Base-by-base conservation (phyloP, 176 grass and related monocot species). In the Dendrocalamus sinicus region DNA sequence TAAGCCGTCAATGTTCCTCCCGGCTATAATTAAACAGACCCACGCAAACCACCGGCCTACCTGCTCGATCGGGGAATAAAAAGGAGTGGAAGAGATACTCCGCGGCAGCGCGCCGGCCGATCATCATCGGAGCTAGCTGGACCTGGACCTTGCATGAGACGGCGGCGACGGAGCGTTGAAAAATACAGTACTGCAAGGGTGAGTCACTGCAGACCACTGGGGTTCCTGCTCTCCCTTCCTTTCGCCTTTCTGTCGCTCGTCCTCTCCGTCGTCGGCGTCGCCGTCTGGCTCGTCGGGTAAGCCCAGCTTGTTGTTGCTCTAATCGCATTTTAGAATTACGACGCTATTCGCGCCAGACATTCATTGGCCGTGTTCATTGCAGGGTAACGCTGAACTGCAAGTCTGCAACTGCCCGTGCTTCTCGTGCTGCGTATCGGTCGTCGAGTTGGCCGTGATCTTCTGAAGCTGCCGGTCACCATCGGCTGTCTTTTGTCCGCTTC, bases 371-470 rank as follows among this genome's bases (percentile, higher is more conserved):
- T 54, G 13, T 58, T 54, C 7, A 22, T 66, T 69, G 76, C 85
- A 92, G 90, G 84, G 44, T 52, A 52, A 73, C 88, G 71, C 37
- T 95, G 50, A 81, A 46, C n/a, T n/a, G n/a, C n/a, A n/a, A n/a
- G n/a, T n/a, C 52, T 89, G 86, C 77, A 23, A 92, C 46, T 94
- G 92, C 78, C 93, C 90, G 20, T 92, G 93, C 66, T 86, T 91
- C 61, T 80, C 77, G 67, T 92, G 85, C 82, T 92, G 87, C 59
- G 81, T 73, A 12, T 12, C 64, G 67, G 24, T 90, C 68, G 85
- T 80, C 20, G 85, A 90, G 64, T 43, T 85, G 28, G 85, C 85
- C 3, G 57, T 95, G 44, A 65, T 77, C 39, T 83, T 86, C 74
- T 92, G 32, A 86, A 88, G 75, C 35, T 78, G 51, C 88, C 88